phyloP scores from a whole-genome alignment of 129 eudicot genomes.

The Saposhnikovia divaricata region DNA sequence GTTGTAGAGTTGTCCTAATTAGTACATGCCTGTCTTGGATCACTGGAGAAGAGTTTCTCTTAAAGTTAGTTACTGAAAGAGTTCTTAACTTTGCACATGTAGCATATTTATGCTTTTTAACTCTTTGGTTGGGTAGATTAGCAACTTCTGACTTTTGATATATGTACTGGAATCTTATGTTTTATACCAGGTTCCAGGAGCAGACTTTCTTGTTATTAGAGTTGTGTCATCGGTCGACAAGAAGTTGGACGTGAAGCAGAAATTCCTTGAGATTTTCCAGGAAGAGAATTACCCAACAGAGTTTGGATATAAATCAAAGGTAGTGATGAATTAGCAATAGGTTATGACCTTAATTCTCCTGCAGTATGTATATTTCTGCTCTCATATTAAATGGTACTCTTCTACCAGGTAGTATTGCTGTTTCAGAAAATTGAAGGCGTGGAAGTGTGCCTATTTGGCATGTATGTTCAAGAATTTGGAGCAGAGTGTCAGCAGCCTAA shows the following conservation, averaged over 20 bases:
- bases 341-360: not conserved
- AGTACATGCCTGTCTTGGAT: not conserved
- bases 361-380: not conserved
- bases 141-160: not conserved
- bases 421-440: conserved; percentile 98
- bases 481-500: conserved; percentile 83
- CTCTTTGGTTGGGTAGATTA: not conserved
- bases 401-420: conserved; percentile 63
- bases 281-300: conserved; percentile 82
- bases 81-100: not conserved
- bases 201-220: conserved; percentile 81
- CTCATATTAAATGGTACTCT: conserved; percentile 1
- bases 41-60: not conserved
- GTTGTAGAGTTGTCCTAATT: not conserved
- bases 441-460: conserved; percentile 96
- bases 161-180: not conserved
- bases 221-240: conserved; percentile 96
- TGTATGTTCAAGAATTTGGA: conserved; percentile 98
- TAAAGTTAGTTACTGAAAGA: not conserved
- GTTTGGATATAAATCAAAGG: conserved; percentile 92
- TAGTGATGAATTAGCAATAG: conserved; percentile 7
- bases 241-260: conserved; percentile 80
- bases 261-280: conserved; percentile 79
- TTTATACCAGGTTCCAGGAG: conserved; percentile 70
- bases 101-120: not conserved